Percentiles rank a stretch among this genome's conserved stretches.
These are phyloP conservation scores for Globisporangium uncinulatum DNA, from an alignment of 352 stramenopile species.

Conservation along the genomic window DNA sequence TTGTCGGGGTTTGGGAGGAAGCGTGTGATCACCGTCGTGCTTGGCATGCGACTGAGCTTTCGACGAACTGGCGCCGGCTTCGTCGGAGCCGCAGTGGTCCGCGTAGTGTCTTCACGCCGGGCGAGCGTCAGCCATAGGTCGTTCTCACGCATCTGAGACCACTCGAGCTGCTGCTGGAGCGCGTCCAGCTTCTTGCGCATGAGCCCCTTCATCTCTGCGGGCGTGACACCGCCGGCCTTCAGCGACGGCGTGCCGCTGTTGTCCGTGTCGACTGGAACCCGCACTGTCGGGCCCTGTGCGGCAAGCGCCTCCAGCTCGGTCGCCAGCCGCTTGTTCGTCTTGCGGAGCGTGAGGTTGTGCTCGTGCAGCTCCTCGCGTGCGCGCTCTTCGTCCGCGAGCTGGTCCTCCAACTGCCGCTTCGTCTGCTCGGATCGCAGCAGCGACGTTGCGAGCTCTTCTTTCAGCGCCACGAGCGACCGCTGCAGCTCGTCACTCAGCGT, in stretches of 20 bases:
- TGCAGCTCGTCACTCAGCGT: conserved; percentile 49
- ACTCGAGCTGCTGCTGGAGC: conserved; percentile 40
- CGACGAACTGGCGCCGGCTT: conserved; percentile 27
- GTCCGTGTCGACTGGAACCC: not conserved
- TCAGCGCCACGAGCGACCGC: conserved; percentile 47
- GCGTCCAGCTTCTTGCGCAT: conserved; percentile 44
- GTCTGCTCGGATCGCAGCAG: conserved; percentile 60
- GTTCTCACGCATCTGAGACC: conserved; percentile 65
- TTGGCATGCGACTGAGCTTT: conserved; percentile 61
- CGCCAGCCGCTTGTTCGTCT: conserved; percentile 62
- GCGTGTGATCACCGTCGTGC: conserved; percentile 53
- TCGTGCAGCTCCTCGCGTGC: conserved; percentile 66
- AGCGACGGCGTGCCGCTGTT: not conserved
- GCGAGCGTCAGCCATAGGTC: conserved; percentile 35
- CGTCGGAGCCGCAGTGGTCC: not conserved
- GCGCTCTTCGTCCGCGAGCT: conserved; percentile 70
- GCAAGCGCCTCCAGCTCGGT: conserved; percentile 48
- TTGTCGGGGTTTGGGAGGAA: conserved; percentile 17
- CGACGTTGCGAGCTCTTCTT: conserved; percentile 52
- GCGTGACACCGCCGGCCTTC: conserved; percentile 9
- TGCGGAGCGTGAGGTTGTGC: conserved; percentile 66
- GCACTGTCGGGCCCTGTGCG: no score
- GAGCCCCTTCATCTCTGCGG: conserved; percentile 29
- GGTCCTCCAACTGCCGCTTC: conserved; percentile 73
- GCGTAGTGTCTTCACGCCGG: conserved; percentile 12